Evolutionary conservation across 2,329 filamentous ascomycete genomes (phyloP).

Genomic region (Rugonectria rugulosa): DNA sequence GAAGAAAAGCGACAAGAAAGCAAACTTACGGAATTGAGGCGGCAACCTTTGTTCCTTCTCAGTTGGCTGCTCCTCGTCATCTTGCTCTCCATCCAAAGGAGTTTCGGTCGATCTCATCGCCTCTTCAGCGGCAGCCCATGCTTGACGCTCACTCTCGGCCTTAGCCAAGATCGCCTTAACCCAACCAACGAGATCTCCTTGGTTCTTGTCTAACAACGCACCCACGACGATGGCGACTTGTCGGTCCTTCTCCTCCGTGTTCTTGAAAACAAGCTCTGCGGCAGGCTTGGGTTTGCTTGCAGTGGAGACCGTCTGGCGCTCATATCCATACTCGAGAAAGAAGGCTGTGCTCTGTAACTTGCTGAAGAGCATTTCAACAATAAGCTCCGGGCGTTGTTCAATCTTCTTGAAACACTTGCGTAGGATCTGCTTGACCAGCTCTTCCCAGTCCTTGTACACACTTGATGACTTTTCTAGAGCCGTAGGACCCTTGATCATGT

Average conservation of each 20-base stretch:
- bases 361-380: conserved; percentile 93
- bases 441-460: conserved; percentile 90
- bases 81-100: conserved; percentile 38
- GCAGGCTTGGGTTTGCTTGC: conserved; percentile 71
- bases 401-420: conserved; percentile 84
- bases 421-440: conserved; percentile 84
- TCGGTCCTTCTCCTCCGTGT: conserved; percentile 70
- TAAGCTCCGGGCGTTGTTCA: conserved; percentile 81
- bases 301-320: conserved; percentile 77
- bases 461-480: conserved; percentile 71
- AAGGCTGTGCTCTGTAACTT: conserved; percentile 85
- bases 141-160: conserved; percentile 75
- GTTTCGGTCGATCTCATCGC: conserved; percentile 57
- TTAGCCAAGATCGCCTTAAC: conserved; percentile 73
- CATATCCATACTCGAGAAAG: conserved; percentile 90
- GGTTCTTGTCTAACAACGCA: conserved; percentile 80
- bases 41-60: conserved; percentile 40
- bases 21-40: conserved; percentile 45
- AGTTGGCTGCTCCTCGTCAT: conserved; percentile 37
- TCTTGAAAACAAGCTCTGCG: conserved; percentile 84
- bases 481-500: conserved; percentile 89
- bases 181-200: conserved; percentile 81
- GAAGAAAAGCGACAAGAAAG: not conserved
- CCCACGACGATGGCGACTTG: conserved; percentile 84
- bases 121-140: conserved; percentile 78